Evolutionary conservation across 495 filamentous ascomycete genomes (phyloP).

Genomic region (Penicillium nucicola): DNA sequence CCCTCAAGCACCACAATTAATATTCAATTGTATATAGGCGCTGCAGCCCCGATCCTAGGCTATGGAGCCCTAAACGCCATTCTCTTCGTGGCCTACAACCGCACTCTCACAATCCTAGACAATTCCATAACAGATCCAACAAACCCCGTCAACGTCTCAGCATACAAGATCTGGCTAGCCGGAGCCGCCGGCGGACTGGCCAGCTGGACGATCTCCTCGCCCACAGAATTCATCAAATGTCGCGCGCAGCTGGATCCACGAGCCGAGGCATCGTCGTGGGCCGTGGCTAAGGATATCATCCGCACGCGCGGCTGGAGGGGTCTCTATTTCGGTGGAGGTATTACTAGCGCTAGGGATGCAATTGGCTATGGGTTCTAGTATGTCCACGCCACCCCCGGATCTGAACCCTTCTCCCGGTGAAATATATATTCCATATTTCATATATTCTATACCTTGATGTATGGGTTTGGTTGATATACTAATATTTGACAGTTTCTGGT

Average conservation of each 20-base stretch:
- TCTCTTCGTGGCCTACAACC: conserved; percentile 83
- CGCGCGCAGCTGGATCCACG: conserved; percentile 61
- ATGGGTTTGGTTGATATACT: conserved; percentile 11
- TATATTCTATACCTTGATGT: too few species aligned
- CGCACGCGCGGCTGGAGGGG: conserved; percentile 62
- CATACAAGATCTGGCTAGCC: conserved; percentile 63
- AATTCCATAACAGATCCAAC: conserved; percentile 38
- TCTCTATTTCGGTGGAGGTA: conserved; percentile 70
- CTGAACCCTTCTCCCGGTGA: background rate
- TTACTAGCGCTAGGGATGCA: conserved; percentile 78
- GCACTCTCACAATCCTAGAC: conserved; percentile 58
- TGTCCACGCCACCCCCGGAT: conserved; percentile 19
- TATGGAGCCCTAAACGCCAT: conserved; percentile 88
- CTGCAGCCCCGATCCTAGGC: conserved; percentile 76
- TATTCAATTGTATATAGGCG: conserved; percentile 44
- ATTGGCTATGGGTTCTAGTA: conserved; percentile 92
- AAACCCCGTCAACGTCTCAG: conserved; percentile 28
- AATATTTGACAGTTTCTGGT: conserved; percentile 61
- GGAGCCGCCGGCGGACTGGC: conserved; percentile 76
- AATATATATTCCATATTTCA: background rate
- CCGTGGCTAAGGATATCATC: conserved; percentile 59
- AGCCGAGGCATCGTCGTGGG: conserved; percentile 50
- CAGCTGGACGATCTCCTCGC: conserved; percentile 76
- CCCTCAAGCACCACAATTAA: conserved; percentile 1
- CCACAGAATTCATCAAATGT: conserved; percentile 86